phyloP scores from a whole-genome alignment of 176 grass and related monocot genomes.

The Puccinellia tenuiflora region DNA sequence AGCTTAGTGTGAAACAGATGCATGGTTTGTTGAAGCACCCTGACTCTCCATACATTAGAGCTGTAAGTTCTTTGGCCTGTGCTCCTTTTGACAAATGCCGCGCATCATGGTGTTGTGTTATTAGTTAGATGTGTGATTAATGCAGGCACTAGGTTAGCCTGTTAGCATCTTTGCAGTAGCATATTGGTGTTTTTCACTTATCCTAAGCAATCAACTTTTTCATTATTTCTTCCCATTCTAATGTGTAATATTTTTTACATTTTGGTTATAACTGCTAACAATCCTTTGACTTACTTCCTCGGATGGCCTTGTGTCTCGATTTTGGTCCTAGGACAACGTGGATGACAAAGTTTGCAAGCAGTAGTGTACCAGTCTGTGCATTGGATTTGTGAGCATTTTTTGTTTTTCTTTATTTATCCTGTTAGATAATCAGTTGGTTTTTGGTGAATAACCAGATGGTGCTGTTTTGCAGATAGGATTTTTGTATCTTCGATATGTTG shows the following conservation, averaged over 20 bases:
- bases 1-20: constrained; percentile 91
- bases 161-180: not conserved
- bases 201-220: not conserved
- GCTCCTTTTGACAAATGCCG: constrained; percentile 5
- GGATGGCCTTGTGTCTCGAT: constrained; percentile 39
- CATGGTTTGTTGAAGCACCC: constrained; percentile 92
- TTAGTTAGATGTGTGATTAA: constrained; percentile 1
- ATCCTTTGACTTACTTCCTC: constrained; percentile 40
- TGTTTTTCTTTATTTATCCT: constrained; percentile 26
- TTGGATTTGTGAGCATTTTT: constrained; percentile 69
- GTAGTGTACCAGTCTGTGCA: constrained; percentile 60
- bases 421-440: constrained; percentile 9
- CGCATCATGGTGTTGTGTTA: not conserved
- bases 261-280: constrained; percentile 40
- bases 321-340: constrained; percentile 46
- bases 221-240: constrained; percentile 1
- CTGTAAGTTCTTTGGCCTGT: constrained; percentile 55
- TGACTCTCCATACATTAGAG: constrained; percentile 96
- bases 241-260: constrained; percentile 10
- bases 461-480: constrained; percentile 66
- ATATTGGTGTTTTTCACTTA: not conserved
- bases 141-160: not conserved
- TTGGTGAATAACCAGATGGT: constrained; percentile 7
- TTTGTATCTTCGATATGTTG: constrained; percentile 82
- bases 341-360: constrained; percentile 56